phyloP scores from a whole-genome alignment of 306 rosid species.

The Echinosophora koreensis region DNA sequence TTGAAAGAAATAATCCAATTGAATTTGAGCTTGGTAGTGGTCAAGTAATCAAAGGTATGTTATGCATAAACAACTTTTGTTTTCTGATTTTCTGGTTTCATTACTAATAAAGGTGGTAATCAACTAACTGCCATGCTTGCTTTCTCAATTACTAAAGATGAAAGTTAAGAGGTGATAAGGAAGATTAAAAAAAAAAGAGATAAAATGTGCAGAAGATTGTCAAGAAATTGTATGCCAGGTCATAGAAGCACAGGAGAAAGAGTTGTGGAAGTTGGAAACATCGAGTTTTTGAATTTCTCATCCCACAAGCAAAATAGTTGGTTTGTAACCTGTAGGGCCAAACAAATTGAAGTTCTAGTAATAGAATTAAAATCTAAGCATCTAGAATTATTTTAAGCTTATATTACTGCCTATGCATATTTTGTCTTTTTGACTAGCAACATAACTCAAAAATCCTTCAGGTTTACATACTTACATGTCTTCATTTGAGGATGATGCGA shows the following conservation, averaged over 20 bases:
- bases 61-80: conserved; percentile 5
- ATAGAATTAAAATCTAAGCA: background rate
- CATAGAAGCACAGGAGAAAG: background rate
- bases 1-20: conserved; percentile 86
- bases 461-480: too few species aligned
- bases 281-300: background rate
- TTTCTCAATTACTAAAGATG: conserved; percentile 20
- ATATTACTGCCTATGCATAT: background rate
- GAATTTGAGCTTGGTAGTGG: conserved; percentile 92
- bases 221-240: background rate
- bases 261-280: background rate
- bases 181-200: background rate
- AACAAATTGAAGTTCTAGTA: background rate
- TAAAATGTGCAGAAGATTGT: conserved; percentile 7
- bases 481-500: background rate
- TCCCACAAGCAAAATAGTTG: background rate
- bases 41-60: conserved; percentile 94
- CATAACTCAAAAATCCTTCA: background rate
- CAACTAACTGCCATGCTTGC: background rate
- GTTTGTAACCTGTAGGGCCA: background rate
- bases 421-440: background rate
- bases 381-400: background rate
- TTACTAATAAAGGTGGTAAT: background rate
- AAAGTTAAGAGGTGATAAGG: background rate
- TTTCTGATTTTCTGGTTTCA: conserved; percentile 1